Conservation (phyloP, 1,139 yeast species). For the Suhomyces wounanorum region DNA sequence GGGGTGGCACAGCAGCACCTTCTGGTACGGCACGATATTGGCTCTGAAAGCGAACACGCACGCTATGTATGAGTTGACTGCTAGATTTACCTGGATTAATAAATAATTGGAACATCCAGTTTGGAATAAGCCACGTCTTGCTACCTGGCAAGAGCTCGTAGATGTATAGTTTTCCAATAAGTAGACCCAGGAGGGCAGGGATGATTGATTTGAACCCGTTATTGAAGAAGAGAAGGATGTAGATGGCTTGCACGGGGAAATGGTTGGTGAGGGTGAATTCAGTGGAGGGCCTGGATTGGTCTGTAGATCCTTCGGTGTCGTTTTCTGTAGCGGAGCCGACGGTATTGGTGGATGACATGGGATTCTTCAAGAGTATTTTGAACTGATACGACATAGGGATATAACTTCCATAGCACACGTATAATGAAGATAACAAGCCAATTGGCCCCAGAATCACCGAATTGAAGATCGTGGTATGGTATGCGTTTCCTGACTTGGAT, state of each 20-base stretch:
- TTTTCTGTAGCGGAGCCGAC: neutral
- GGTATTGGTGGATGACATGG: slow-evolving; percentile 12
- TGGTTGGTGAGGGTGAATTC: slow-evolving; percentile 56
- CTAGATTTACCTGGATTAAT: slow-evolving; percentile 24
- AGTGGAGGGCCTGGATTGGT: slow-evolving; percentile 15
- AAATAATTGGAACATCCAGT: slow-evolving; percentile 25
- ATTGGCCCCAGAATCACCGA: slow-evolving; percentile 60
- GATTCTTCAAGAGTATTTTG: slow-evolving; percentile 43
- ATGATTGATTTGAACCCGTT: slow-evolving; percentile 55
- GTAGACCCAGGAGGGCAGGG: slow-evolving; percentile 57
- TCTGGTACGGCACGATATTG: slow-evolving; percentile 5
- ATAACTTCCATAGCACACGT: slow-evolving; percentile 55
- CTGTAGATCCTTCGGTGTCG: neutral
- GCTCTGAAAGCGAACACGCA: slow-evolving; percentile 2
- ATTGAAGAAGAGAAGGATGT: slow-evolving; percentile 51
- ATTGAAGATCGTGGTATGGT: slow-evolving; percentile 36
- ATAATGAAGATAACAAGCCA: slow-evolving; percentile 58
- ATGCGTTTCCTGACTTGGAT: slow-evolving; percentile 12
- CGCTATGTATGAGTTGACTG: neutral
- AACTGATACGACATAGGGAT: slow-evolving; percentile 67
- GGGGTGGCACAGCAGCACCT: neutral
- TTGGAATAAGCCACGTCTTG: slow-evolving; percentile 52
- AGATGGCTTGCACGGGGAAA: slow-evolving; percentile 55
- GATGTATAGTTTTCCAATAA: slow-evolving; percentile 57
- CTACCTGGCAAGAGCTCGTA: slow-evolving; percentile 64